These are phyloP conservation scores for Chionographis japonica DNA, from an alignment of 106 monocot genomes.

Conservation along the genomic window DNA sequence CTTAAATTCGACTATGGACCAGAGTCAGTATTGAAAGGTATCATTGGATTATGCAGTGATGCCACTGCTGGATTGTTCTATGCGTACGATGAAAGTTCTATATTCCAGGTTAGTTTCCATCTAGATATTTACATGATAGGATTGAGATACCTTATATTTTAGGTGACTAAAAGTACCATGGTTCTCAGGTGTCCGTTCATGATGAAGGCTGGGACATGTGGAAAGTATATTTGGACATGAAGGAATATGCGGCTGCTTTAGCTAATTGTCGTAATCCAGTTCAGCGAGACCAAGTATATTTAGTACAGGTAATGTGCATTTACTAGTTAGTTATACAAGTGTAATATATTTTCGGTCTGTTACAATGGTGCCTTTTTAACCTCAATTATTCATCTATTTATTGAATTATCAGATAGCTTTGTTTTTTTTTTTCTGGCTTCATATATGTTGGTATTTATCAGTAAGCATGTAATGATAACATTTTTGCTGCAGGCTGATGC, in stretches of 20 bases:
- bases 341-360: neutral
- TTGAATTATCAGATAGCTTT: neutral
- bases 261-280: slow-evolving; percentile 81
- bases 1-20: slow-evolving; percentile 80
- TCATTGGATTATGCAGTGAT: slow-evolving; percentile 93
- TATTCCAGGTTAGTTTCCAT: slow-evolving; percentile 73
- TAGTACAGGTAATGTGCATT: slow-evolving; percentile 57
- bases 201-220: slow-evolving; percentile 99
- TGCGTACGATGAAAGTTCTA: slow-evolving; percentile 93
- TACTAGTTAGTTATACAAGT: neutral
- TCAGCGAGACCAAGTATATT: slow-evolving; percentile 91
- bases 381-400: too few relatives aligned
- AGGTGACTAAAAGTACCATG: neutral
- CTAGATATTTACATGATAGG: neutral
- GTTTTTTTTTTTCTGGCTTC: neutral
- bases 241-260: slow-evolving; percentile 82
- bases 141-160: neutral
- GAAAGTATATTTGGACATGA: slow-evolving; percentile 82
- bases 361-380: neutral
- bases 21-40: slow-evolving; percentile 76
- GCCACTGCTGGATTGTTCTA: slow-evolving; percentile 87
- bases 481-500: slow-evolving; percentile 71
- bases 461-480: neutral
- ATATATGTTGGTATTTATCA: neutral
- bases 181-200: slow-evolving; percentile 66